Conservation (phyloP, 2,329 filamentous ascomycete genomes). For the Thielaviopsis punctulata region DNA sequence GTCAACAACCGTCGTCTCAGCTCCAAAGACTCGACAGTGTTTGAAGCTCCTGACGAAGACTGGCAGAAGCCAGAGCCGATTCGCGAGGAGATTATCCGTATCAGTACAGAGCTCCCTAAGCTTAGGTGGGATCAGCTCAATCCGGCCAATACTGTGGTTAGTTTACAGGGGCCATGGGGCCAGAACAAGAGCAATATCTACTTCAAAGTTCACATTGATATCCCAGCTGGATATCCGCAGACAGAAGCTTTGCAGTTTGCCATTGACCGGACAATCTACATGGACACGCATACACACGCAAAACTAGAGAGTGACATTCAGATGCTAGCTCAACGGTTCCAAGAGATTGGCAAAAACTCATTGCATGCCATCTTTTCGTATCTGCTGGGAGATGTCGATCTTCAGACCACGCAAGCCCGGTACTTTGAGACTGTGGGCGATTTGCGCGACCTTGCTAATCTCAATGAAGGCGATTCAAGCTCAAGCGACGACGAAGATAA, state of each 20-base stretch:
- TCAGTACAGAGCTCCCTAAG: constrained; percentile 44
- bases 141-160: constrained; percentile 5
- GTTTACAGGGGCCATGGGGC: constrained; percentile 39
- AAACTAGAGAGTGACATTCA: constrained; percentile 17
- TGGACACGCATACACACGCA: constrained; percentile 37
- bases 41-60: constrained; percentile 32
- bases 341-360: constrained; percentile 42
- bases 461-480: constrained; percentile 51
- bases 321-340: constrained; percentile 37
- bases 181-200: constrained; percentile 37
- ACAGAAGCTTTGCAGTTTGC: constrained; percentile 38
- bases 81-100: constrained; percentile 46
- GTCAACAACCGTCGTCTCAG: constrained; percentile 35
- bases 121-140: constrained; percentile 47
- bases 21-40: constrained; percentile 34
- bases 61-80: constrained; percentile 46
- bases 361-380: constrained; percentile 45
- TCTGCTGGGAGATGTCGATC: constrained; percentile 43
- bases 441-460: constrained; percentile 39
- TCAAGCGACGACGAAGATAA: constrained; percentile 77
- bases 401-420: constrained; percentile 37
- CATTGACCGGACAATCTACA: constrained; percentile 44
- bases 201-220: constrained; percentile 42
- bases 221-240: constrained; percentile 42
- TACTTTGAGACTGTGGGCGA: constrained; percentile 35